These are phyloP conservation scores for Globisporangium cederbergense DNA, from an alignment of 352 stramenopile species.

Conservation along the genomic window DNA sequence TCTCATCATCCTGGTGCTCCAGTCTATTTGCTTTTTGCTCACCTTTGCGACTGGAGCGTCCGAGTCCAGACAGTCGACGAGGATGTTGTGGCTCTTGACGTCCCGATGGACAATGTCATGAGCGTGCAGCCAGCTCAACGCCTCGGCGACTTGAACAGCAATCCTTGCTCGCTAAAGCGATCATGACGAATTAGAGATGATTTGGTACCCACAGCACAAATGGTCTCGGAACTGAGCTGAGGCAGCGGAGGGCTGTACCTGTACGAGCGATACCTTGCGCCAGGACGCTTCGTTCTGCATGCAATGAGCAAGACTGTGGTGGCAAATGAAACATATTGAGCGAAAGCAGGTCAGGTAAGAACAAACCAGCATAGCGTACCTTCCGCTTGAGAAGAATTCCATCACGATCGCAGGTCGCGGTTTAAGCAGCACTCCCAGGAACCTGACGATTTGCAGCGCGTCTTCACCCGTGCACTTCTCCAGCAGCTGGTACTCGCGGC, in stretches of 20 bases:
- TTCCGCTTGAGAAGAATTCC: slow-evolving; percentile 30
- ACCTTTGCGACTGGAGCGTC: slow-evolving; percentile 25
- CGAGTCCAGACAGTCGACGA: slow-evolving; percentile 18
- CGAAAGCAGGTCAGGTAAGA: neutral
- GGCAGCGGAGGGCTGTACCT: slow-evolving; percentile 15
- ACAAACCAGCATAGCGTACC: slow-evolving; percentile 13
- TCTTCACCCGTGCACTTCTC: slow-evolving; percentile 15
- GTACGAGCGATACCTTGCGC: slow-evolving; percentile 23
- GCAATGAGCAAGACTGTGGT: slow-evolving; percentile 28
- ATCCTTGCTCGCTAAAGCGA: slow-evolving; percentile 26
- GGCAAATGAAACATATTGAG: neutral
- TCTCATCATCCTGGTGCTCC: neutral
- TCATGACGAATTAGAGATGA: neutral
- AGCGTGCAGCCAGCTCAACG: slow-evolving; percentile 30
- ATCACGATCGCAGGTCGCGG: slow-evolving; percentile 28
- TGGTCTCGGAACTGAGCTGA: no score
- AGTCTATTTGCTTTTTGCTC: neutral
- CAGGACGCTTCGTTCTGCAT: slow-evolving; percentile 27
- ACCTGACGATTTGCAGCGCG: slow-evolving; percentile 17
- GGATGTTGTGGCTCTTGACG: slow-evolving; percentile 45
- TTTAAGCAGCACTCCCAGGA: slow-evolving; percentile 28
- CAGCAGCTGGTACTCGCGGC: slow-evolving; percentile 31
- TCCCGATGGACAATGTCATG: slow-evolving; percentile 40
- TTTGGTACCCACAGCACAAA: neutral
- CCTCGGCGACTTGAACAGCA: slow-evolving; percentile 29